These are phyloP conservation scores for Globisporangium parvum DNA, from an alignment of 352 stramenopile species.

Conservation along the genomic window DNA sequence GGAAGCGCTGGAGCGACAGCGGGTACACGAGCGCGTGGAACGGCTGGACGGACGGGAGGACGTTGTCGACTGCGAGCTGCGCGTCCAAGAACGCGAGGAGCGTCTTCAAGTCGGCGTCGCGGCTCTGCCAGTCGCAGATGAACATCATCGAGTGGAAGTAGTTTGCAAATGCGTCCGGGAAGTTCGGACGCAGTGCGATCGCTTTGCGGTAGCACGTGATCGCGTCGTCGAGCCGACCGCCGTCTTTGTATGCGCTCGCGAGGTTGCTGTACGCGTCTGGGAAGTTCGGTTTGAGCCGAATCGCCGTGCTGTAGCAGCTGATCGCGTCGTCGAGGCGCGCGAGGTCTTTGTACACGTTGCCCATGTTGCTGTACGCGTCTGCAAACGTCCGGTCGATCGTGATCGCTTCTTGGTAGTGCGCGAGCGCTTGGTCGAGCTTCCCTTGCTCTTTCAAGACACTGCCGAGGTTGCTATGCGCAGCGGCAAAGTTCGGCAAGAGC, in stretches of 20 bases:
- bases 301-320: constrained; percentile 86
- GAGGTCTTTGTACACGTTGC: constrained; percentile 92
- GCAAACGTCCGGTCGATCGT: constrained; percentile 90
- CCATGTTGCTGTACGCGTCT: constrained; percentile 93
- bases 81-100: constrained; percentile 25
- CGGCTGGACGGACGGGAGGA: constrained; percentile 86
- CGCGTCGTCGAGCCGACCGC: constrained; percentile 83
- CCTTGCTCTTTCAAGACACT: constrained; percentile 93
- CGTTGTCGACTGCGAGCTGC: constrained; percentile 17
- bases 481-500: constrained; percentile 89
- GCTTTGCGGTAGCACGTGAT: constrained; percentile 93
- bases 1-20: constrained; percentile 66
- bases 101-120: constrained; percentile 70
- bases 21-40: constrained; percentile 92
- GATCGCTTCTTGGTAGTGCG: constrained; percentile 93
- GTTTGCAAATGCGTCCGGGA: constrained; percentile 90
- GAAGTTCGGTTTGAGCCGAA: constrained; percentile 87
- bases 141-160: constrained; percentile 91
- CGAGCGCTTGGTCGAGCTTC: constrained; percentile 89
- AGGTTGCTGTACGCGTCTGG: constrained; percentile 91
- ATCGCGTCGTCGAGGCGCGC: constrained; percentile 85
- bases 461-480: constrained; percentile 91
- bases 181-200: constrained; percentile 84
- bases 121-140: constrained; percentile 89
- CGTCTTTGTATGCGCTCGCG: constrained; percentile 90